Conservation (phyloP, 108 stramenopile genomes). For the Nannochloropsis oceanica region DNA sequence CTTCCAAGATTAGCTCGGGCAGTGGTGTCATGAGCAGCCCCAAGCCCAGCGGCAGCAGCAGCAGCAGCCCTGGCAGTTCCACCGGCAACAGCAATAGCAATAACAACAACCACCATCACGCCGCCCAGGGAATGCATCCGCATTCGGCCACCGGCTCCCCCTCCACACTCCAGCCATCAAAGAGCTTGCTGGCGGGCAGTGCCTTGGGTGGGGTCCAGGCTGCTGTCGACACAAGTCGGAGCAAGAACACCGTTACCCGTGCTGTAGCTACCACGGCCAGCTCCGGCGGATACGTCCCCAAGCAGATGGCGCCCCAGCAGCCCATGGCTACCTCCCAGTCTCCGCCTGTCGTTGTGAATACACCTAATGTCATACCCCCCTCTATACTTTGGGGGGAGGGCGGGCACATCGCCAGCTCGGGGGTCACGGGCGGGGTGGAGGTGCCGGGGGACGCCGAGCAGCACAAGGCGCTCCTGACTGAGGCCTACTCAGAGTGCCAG, state of each 20-base stretch:
- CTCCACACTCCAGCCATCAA: not conserved
- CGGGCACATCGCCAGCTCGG: not conserved
- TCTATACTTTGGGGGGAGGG: not conserved
- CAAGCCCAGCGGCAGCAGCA: not conserved
- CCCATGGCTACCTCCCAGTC: not conserved
- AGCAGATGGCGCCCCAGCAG: not conserved
- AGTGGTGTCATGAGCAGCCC: not conserved
- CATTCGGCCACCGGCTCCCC: not conserved
- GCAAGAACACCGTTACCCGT: not conserved
- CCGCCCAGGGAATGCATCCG: not conserved
- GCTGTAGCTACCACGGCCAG: not conserved
- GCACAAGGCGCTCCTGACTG: slow-evolving; percentile 9
- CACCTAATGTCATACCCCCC: not conserved
- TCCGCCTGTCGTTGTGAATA: not conserved
- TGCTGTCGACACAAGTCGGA: not conserved
- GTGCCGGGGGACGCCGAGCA: not conserved
- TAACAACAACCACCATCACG: not conserved
- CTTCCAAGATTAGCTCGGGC: not conserved
- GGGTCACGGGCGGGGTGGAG: not conserved
- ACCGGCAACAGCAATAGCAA: not conserved
- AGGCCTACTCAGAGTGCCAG: slow-evolving; percentile 79
- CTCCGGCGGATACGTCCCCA: not conserved
- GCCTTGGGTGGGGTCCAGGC: not conserved
- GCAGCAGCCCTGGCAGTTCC: not conserved
- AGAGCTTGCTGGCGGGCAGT: not conserved